phyloP scores from a whole-genome alignment of 176 grass and related monocot genomes.

The Elaeis guineensis region DNA sequence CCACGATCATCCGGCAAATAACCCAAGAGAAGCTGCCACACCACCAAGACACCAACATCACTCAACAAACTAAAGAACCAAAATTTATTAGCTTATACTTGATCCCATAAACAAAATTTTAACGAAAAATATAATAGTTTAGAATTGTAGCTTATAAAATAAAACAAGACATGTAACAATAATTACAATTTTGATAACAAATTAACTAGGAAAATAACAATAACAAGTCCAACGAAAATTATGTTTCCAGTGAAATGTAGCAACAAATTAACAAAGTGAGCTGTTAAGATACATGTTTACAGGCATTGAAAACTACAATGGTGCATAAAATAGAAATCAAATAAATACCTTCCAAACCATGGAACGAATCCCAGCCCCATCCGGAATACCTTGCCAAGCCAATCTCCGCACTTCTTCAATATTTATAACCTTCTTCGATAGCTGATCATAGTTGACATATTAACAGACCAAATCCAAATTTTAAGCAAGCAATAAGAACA shows the following conservation, averaged over 20 bases:
- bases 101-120: no score
- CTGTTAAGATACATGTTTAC: no score
- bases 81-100: no score
- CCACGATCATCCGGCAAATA: conserved; percentile 65
- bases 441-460: conserved; percentile 22
- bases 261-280: no score
- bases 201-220: no score
- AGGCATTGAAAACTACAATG: not conserved
- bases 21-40: conserved; percentile 59
- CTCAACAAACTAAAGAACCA: not conserved
- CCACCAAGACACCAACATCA: conserved; percentile 9
- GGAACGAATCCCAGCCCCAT: conserved; percentile 55
- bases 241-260: no score
- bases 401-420: conserved; percentile 72
- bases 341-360: conserved; percentile 74
- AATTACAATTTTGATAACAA: no score
- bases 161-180: no score
- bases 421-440: conserved; percentile 75
- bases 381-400: conserved; percentile 57
- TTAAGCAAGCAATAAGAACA: not conserved
- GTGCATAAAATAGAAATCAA: not conserved
- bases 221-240: no score
- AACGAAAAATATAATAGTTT: no score
- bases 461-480: conserved; percentile 4
- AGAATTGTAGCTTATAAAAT: no score